Evolutionary conservation across 257 asterid species (phyloP), one percentile per base, ranked within the genome.

Genomic region (Salvia rosmarinus): DNA sequence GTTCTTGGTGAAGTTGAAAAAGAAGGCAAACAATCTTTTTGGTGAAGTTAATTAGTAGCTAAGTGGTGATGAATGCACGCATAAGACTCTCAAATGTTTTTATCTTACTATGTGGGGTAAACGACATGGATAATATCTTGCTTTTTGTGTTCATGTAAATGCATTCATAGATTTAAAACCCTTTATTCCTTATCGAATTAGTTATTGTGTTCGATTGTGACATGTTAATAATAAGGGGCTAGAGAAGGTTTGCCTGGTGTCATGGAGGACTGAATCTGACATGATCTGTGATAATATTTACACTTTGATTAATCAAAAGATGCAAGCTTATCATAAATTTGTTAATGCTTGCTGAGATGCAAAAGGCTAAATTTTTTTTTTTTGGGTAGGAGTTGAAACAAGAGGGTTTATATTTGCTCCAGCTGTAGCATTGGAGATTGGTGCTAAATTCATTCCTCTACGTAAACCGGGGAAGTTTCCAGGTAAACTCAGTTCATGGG

Each of bases 391-490:
- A 75, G 84, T 90, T 77, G 97, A 90, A 75, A 90, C 97, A 14
- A 82, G 97, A 76, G 97, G 97, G 32, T 90, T 90, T 64, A 81
- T 86, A 74, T 90, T 90, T 78, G 97, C 85, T 57, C 82, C 96
- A 60, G 72, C 95, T 0, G 81, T 90, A 78, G 97, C 97, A 42
- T 77, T 88, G 77, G 95, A 88, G 40, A 86, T 90, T 54, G 96
- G 96, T 17, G 97, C 97, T 54, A 89, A 86, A 75, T 83, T 83
- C 59, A 67, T 92, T 65, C 96, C 94, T 58, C 73, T 87, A 50
- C 82, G 92, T 10, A 87, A 89, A 78, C 95, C 89, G 0, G 78
- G 87, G 73, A 91, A 91, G 76, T 83, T 89, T 44, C 97, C 95
- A 30, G 95, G 96, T 90, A 61, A 78, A 34, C 14, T 61, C 75